Conservation (phyloP, 257 asterid species). For the Solanum verrucosum region DNA sequence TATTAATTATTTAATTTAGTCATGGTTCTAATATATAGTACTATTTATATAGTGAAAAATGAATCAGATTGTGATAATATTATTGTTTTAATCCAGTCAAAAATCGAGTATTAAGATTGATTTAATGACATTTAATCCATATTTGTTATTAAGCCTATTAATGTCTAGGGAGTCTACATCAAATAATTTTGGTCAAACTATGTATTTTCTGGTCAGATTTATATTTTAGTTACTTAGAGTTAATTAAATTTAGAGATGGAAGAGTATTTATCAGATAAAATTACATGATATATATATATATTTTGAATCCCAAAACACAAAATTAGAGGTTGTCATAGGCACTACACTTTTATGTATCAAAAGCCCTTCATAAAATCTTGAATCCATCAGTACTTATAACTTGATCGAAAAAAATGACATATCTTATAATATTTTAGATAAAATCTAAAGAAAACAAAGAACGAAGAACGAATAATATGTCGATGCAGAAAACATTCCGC, state of each 20-base stretch:
- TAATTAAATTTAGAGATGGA: neutral
- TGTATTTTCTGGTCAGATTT: neutral
- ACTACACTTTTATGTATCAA: no score
- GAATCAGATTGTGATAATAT: neutral
- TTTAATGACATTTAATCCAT: neutral
- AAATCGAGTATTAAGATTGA: neutral
- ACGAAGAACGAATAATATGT: accelerated
- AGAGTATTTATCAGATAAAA: neutral
- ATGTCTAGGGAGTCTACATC: neutral
- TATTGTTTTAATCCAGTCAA: neutral
- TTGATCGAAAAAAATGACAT: no score
- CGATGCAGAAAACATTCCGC: no score
- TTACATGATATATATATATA: no score
- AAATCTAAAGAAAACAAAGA: no score
- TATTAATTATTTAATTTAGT: neutral
- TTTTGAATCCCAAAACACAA: no score
- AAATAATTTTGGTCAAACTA: neutral
- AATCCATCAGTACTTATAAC: no score
- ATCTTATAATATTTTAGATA: no score
- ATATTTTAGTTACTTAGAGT: neutral
- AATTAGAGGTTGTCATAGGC: no score
- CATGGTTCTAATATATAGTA: neutral
- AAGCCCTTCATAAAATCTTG: no score
- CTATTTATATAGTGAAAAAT: neutral
- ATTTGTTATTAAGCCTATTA: neutral